These are phyloP conservation scores for Rhynchosporium agropyri DNA, from an alignment of 2,329 filamentous ascomycete genomes.

Conservation along the genomic window DNA sequence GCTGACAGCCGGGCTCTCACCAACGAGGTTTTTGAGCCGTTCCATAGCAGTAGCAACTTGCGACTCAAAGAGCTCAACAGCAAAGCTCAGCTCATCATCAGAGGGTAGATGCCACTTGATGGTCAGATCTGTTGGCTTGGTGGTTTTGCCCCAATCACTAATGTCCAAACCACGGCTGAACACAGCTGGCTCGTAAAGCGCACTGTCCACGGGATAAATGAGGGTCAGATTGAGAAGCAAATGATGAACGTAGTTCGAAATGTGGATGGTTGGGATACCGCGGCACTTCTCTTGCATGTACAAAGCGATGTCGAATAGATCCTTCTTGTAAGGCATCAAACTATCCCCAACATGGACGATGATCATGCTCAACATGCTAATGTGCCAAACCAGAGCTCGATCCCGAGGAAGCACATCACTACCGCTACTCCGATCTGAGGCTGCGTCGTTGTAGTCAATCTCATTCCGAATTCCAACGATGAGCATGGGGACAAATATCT, in stretches of 20 bases:
- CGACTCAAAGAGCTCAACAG: conserved; percentile 82
- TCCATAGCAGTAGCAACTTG: conserved; percentile 78
- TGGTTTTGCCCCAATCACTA: conserved; percentile 81
- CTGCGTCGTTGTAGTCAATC: conserved; percentile 95
- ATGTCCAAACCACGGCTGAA: conserved; percentile 72
- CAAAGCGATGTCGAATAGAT: conserved; percentile 86
- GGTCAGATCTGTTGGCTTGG: conserved; percentile 73
- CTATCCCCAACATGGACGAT: conserved; percentile 93
- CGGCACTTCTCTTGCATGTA: conserved; percentile 98
- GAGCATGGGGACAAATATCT: conserved; percentile 86
- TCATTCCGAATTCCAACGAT: conserved; percentile 92
- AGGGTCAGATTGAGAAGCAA: conserved; percentile 91
- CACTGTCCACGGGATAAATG: conserved; percentile 89
- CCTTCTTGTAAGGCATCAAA: conserved; percentile 83
- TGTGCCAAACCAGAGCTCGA: conserved; percentile 91
- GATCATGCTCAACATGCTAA: conserved; percentile 97
- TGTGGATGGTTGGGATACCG: conserved; percentile 90
- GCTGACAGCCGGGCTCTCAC: conserved; percentile 78
- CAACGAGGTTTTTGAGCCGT: conserved; percentile 77
- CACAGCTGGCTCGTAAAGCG: conserved; percentile 80
- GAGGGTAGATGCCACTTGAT: conserved; percentile 91
- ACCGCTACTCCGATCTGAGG: conserved; percentile 90
- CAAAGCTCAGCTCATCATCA: conserved; percentile 81
- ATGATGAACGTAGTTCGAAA: conserved; percentile 98
- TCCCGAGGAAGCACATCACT: conserved; percentile 92